phyloP scores from a whole-genome alignment of 495 filamentous ascomycete genomes.

The Penicillium pulvis region DNA sequence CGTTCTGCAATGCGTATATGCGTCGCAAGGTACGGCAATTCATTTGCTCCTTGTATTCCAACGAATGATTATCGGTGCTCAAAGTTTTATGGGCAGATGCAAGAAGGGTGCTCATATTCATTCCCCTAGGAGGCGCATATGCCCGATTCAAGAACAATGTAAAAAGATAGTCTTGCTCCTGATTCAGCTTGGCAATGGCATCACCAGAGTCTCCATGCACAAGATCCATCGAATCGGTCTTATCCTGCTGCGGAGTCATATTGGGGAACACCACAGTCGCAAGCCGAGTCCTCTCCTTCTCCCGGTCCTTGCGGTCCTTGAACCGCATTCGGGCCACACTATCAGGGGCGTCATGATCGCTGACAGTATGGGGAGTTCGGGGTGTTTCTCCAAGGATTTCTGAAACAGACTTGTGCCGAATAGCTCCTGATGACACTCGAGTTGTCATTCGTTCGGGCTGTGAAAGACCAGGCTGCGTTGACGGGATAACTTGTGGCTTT shows the following conservation, averaged over 20 bases:
- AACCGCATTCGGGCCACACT: slow-evolving; percentile 54
- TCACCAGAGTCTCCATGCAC: slow-evolving; percentile 47
- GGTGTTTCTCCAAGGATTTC: slow-evolving; percentile 70
- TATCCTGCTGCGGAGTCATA: slow-evolving; percentile 41
- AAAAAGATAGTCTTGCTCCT: slow-evolving; percentile 75
- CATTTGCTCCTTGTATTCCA: slow-evolving; percentile 78
- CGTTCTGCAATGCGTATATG: slow-evolving; percentile 85
- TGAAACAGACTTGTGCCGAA: slow-evolving; percentile 71
- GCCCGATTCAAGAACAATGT: slow-evolving; percentile 74
- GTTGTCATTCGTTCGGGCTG: slow-evolving; percentile 62
- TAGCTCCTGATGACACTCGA: slow-evolving; percentile 64
- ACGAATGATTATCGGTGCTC: slow-evolving; percentile 72
- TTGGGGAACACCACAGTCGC: slow-evolving; percentile 84
- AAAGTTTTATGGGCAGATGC: slow-evolving; percentile 79
- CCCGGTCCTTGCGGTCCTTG: slow-evolving; percentile 57
- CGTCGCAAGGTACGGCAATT: slow-evolving; percentile 79
- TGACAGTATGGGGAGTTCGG: slow-evolving; percentile 33
- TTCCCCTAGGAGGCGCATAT: slow-evolving; percentile 59
- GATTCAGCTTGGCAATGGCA: slow-evolving; percentile 49
- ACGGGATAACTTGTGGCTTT: slow-evolving; percentile 20
- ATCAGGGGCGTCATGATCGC: slow-evolving; percentile 43
- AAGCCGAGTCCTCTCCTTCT: slow-evolving; percentile 64
- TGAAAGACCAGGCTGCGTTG: slow-evolving; percentile 29
- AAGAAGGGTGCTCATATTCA: slow-evolving; percentile 67
- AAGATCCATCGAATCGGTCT: slow-evolving; percentile 38